A percentile compares a stretch with the other conserved stretches of the same genome.
These are phyloP conservation scores for Neovahlkampfia damariscottae DNA, from an alignment of 78 protist species.

Conservation along the genomic window DNA sequence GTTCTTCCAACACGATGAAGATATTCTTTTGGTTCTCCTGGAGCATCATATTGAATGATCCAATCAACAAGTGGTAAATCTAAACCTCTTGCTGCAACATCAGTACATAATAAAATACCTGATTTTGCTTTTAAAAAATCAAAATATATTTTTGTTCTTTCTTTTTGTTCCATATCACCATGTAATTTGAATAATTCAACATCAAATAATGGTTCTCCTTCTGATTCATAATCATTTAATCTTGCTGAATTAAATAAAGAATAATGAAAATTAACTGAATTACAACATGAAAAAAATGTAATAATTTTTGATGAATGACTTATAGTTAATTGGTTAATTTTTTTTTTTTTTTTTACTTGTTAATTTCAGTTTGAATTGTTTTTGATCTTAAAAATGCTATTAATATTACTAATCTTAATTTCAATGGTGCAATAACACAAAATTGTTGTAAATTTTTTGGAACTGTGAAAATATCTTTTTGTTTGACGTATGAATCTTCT, in stretches of 20 bases:
- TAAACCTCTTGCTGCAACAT: slow-evolving; percentile 83
- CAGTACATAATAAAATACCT: slow-evolving; percentile 67
- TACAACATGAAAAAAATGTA: slow-evolving; percentile 12
- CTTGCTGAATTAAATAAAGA: neutral
- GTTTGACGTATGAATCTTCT: neutral
- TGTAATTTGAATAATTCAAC: slow-evolving; percentile 40
- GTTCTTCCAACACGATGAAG: slow-evolving; percentile 70
- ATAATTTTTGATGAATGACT: neutral
- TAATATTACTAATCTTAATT: neutral
- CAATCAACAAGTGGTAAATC: slow-evolving; percentile 58
- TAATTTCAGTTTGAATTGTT: neutral
- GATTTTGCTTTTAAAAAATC: slow-evolving; percentile 17
- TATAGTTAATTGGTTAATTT: neutral
- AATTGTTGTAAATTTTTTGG: slow-evolving; percentile 14
- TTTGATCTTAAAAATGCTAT: slow-evolving; percentile 3
- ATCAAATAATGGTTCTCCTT: neutral
- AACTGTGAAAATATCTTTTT: neutral
- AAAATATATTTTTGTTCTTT: slow-evolving; percentile 40
- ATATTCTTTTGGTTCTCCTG: slow-evolving; percentile 33
- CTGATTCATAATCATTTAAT: neutral
- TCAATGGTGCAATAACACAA: neutral
- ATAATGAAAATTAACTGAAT: slow-evolving; percentile 27
- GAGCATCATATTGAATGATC: slow-evolving; percentile 83
- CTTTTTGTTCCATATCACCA: slow-evolving; percentile 66
- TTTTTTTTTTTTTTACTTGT: neutral